Evolutionary conservation across 1,139 yeast genomes (phyloP), one percentile per base, ranked within the genome.

Genomic region (Hyphopichia wangnamkhiaoensis): DNA sequence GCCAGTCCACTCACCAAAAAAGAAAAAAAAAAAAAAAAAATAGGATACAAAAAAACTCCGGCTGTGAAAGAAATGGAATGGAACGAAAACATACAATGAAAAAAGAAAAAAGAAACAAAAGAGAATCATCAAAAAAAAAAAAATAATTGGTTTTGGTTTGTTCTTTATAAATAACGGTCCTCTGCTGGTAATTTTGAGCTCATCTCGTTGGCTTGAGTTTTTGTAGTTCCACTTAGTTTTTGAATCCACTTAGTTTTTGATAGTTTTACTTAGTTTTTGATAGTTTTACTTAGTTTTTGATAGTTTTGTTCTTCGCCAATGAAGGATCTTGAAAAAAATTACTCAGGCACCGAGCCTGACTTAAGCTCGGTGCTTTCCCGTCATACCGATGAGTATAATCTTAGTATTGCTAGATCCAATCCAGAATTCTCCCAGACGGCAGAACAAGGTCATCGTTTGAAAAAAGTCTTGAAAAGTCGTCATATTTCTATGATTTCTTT

Each of bases 401-500:
- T 75, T 34, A 67, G 69, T 33, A 74, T 75, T 35, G 62, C 76
- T 23, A 63, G 64, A 54, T 58, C 65, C 17, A 38, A 40, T 15
- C 33, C 41, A 8, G 48, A 42, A 16, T 45, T 56, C 17, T 42
- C 40, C 17, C 56, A 51, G 35, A 46, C 53, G 3, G 52, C 49
- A 30, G 48, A 51, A 3, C 43, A 51, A 18, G 84, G 82, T n/a
- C 77, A 72, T 45, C 63, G 75, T 46, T 68, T 85, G 50, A 79
- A 80, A 50, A 76, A 81, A 55, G 78, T 74, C 20, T 65, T 85
- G 43, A 78, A 82, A 52, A 81, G 91, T 12, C 69, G 93, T 50
- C 93, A 84, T 56, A 79, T 84, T 52, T 73, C 83, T 39, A 83
- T 85, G 93, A 80, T 83, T 60, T 87, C 88, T 51, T 59, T 70